Percentiles rank a stretch among this genome's conserved stretches.
Conservation (phyloP, 306 rosid genomes). For the Biancaea sappan region DNA sequence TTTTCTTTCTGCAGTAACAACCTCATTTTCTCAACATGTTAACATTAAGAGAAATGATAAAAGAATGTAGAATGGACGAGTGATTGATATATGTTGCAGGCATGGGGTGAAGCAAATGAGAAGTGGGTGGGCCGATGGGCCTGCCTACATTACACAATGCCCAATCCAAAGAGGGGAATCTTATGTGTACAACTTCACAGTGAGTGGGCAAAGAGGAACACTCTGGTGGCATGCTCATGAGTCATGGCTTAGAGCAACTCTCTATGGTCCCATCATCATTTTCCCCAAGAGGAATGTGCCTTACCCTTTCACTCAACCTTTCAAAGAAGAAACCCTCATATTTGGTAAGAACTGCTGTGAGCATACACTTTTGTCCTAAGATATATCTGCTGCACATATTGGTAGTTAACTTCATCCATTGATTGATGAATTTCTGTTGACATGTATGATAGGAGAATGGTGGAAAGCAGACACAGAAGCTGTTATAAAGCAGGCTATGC, state of each 20-base stretch:
- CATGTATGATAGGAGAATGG: constrained; percentile 53
- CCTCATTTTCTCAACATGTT: background rate
- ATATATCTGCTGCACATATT: background rate
- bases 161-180: constrained; percentile 54
- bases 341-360: constrained; percentile 32
- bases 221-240: constrained; percentile 59
- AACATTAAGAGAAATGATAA: background rate
- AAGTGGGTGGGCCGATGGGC: constrained; percentile 66
- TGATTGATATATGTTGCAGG: no score
- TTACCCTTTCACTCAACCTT: constrained; percentile 56
- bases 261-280: constrained; percentile 52
- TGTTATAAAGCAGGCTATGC: constrained; percentile 48
- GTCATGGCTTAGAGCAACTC: constrained; percentile 57
- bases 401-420: background rate
- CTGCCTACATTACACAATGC: constrained; percentile 55
- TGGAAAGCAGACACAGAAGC: constrained; percentile 61
- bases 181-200: constrained; percentile 51
- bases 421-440: background rate
- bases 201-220: constrained; percentile 57
- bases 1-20: no score
- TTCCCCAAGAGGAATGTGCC: constrained; percentile 47
- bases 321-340: constrained; percentile 49
- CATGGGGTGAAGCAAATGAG: constrained; percentile 51
- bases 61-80: no score
- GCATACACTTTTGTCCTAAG: background rate